Evolutionary conservation across 176 grass and related monocot genomes (phyloP), one percentile per base, ranked within the genome.

Genomic region (Oryza australiensis): DNA sequence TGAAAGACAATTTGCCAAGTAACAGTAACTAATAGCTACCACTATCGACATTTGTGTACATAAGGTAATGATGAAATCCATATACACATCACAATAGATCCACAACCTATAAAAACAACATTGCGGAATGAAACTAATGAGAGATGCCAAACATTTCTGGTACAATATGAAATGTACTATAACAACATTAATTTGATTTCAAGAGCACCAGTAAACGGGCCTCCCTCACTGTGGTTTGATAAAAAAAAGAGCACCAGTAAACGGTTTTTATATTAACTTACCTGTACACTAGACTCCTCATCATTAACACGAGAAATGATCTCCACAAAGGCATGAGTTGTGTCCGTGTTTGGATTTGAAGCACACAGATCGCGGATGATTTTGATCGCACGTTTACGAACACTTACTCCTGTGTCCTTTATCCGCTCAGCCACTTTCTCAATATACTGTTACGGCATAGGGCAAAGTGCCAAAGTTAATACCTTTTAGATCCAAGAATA

Each of bases 231-330:
- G n/a, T n/a, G n/a, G n/a, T n/a, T n/a, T n/a, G n/a, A n/a, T n/a
- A n/a, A n/a, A n/a, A n/a, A n/a, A n/a, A 68, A 46, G 53, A 72
- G 63, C 73, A 65, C 57, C 33, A 3, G n/a, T 38, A 7, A 40
- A 40, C 38, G 3, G 1, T 72, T 76, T 72, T 66, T 10, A 65
- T 51, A 81, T 63, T 71, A 72, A 62, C 68, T 84, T 72, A 95
- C 96, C 96, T 99, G 96, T 84, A 99, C 89, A 73, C 96, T 99
- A 64, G 96, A 95, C 87, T 99, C 96, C 55, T 99, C 96, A 51
- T 99, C 96, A 73, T 93, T 99, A 84, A 99, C 96, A 73, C 96
- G 96, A 51, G 96, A 99, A 88, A 99, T 94, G 41, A 99, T 99
- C 91, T 95, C 93, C 34, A 92, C 94, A 92, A 99, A 99, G 48